A percentile compares a stretch with the other conserved stretches of the same genome.
phyloP scores from a whole-genome alignment of 2,329 filamentous ascomycete genomes.

The Blumeria hordei region DNA sequence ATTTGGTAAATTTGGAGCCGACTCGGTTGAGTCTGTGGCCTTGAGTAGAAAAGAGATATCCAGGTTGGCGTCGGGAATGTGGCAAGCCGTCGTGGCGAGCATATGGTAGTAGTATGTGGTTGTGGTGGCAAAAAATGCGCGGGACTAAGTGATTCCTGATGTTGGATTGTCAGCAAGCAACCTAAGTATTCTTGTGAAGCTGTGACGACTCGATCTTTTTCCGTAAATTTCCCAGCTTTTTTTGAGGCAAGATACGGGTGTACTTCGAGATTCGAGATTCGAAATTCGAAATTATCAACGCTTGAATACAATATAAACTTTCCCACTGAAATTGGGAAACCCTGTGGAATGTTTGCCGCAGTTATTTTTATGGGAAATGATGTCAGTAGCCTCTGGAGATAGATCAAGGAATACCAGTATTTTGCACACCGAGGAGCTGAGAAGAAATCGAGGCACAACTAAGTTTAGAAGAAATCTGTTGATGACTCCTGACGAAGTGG shows the following conservation, averaged over 20 bases:
- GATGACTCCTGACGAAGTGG: constrained; percentile 4
- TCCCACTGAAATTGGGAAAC: too few species aligned
- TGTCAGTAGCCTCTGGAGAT: too few species aligned
- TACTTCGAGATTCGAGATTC: too few species aligned
- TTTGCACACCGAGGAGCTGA: constrained; percentile 4
- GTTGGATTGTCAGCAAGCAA: constrained; percentile 5
- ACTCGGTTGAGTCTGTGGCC: constrained; percentile 49
- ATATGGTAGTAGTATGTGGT: constrained; percentile 1
- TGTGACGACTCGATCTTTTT: constrained; percentile 6
- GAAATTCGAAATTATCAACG: too few species aligned
- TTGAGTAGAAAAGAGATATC: constrained; percentile 86
- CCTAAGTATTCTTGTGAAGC: constrained; percentile 2
- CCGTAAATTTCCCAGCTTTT: constrained; percentile 6
- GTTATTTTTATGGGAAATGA: too few species aligned
- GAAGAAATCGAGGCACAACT: constrained; percentile 8
- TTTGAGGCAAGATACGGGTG: background rate
- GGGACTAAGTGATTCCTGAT: constrained; percentile 4
- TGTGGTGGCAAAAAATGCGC: constrained; percentile 2
- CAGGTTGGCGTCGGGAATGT: constrained; percentile 40
- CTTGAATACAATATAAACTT: too few species aligned
- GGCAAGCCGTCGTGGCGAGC: constrained; percentile 14
- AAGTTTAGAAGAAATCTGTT: constrained; percentile 11
- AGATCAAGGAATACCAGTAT: too few species aligned
- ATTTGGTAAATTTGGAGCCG: constrained; percentile 22
- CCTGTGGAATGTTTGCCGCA: too few species aligned